Evolutionary conservation across 805 yeast genomes (phyloP).

Genomic region (Barnettozyma vustinii): DNA sequence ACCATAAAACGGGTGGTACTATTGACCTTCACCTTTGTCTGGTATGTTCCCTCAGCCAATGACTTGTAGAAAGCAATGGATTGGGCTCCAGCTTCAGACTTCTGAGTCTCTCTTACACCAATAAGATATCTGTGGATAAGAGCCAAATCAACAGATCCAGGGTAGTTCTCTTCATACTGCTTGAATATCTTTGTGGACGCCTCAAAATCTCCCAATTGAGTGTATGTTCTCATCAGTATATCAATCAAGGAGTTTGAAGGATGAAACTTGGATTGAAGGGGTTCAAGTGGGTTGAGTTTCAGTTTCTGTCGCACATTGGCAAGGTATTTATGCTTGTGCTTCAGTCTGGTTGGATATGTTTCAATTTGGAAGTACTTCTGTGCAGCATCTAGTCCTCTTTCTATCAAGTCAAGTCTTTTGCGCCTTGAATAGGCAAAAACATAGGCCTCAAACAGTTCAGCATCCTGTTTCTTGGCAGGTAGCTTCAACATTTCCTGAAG

Average conservation of each 20-base stretch:
- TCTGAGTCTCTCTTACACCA: conserved; percentile 7
- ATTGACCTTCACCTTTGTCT: conserved; percentile 8
- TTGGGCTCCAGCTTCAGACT: conserved; percentile 11
- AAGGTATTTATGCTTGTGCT: background rate
- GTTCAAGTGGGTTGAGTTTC: conserved; percentile 3
- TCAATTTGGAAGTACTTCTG: conserved; percentile 15
- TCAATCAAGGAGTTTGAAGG: conserved; percentile 20
- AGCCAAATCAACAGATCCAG: conserved; percentile 15
- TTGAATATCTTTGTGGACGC: conserved; percentile 11
- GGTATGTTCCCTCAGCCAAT: conserved; percentile 5
- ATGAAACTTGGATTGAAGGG: conserved; percentile 12
- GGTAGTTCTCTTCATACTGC: conserved; percentile 9
- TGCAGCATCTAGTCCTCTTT: conserved; percentile 18
- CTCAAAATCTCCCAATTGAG: conserved; percentile 13
- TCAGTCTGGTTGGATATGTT: conserved; percentile 4
- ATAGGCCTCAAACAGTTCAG: conserved; percentile 16
- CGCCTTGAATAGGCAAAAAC: conserved; percentile 15
- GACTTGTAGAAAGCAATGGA: conserved; percentile 16
- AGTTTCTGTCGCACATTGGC: conserved; percentile 1
- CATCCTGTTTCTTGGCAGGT: conserved; percentile 13
- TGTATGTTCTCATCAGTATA: conserved; percentile 16
- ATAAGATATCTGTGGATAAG: conserved; percentile 19
- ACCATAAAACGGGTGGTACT: conserved; percentile 21
- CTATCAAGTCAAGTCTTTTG: conserved; percentile 10
- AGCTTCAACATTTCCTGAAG: conserved; percentile 10